Percentiles rank a stretch among this genome's conserved stretches.
These are phyloP conservation scores for Limnomonas spitsbergensis DNA, from an alignment of 139 green algal species.

Conservation along the genomic window DNA sequence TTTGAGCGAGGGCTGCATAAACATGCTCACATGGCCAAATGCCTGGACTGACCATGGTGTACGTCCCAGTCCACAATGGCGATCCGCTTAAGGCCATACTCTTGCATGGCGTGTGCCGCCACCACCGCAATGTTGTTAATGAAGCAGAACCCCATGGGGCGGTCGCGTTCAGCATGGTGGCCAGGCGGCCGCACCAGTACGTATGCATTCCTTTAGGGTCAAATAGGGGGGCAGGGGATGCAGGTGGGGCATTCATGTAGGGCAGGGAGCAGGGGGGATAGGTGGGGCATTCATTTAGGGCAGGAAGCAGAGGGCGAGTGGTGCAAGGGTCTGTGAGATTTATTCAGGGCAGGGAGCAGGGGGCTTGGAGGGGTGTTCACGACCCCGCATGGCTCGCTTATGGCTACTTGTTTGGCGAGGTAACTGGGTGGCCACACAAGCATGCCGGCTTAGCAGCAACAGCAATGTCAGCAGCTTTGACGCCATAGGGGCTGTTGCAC, in stretches of 20 bases:
- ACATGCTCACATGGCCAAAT: neutral
- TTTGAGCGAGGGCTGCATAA: neutral
- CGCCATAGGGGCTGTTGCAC: no score
- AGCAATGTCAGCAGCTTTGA: no score
- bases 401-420: no score
- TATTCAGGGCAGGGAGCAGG: neutral
- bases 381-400: no score
- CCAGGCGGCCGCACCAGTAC: slow-evolving; percentile 47
- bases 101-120: slow-evolving; percentile 28
- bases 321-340: no score
- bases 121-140: slow-evolving; percentile 68
- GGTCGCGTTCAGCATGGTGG: slow-evolving; percentile 71
- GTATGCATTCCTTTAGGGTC: slow-evolving; percentile 25
- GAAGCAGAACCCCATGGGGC: slow-evolving; percentile 82
- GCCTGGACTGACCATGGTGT: slow-evolving; percentile 51
- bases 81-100: slow-evolving; percentile 33
- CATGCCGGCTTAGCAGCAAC: no score
- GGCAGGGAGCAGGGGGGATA: no score
- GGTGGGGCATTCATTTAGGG: neutral
- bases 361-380: no score
- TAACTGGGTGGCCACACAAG: no score
- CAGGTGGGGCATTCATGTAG: neutral
- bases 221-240: neutral
- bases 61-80: slow-evolving; percentile 70
- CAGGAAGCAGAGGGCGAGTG: neutral